Evolutionary conservation across 1,139 yeast genomes (phyloP).

Genomic region (Kodamaea sp.): DNA sequence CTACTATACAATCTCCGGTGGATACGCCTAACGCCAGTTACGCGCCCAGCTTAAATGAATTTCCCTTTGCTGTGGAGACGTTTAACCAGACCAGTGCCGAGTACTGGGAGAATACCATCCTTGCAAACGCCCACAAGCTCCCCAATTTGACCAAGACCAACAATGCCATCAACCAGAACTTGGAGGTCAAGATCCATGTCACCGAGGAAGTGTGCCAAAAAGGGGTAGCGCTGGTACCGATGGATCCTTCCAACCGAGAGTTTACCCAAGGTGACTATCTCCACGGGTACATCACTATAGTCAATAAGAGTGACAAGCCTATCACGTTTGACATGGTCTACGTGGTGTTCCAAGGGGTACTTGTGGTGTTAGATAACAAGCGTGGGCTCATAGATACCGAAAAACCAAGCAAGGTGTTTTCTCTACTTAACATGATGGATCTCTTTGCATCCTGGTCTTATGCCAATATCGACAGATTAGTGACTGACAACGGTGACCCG

Average conservation of each 20-base stretch:
- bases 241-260: conserved; percentile 28
- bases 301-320: conserved; percentile 23
- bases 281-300: conserved; percentile 35
- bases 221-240: conserved; percentile 32
- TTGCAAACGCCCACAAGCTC: conserved; percentile 45
- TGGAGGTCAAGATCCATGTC: conserved; percentile 35
- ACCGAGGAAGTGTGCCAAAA: conserved; percentile 47
- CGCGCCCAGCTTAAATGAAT: conserved; percentile 7
- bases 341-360: conserved; percentile 34
- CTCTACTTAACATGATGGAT: conserved; percentile 47
- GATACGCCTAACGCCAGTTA: conserved; percentile 7
- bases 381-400: conserved; percentile 32
- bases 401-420: conserved; percentile 28
- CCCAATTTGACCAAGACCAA: conserved; percentile 34
- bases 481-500: conserved; percentile 49
- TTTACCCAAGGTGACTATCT: conserved; percentile 36
- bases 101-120: conserved; percentile 46
- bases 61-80: conserved; percentile 14
- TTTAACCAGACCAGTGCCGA: conserved; percentile 32
- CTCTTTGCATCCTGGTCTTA: conserved; percentile 50
- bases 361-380: conserved; percentile 27
- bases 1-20: conserved; percentile 13
- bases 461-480: conserved; percentile 46
- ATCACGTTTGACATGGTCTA: conserved; percentile 39
- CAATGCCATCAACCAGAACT: conserved; percentile 26